phyloP scores from a whole-genome alignment of 2,329 filamentous ascomycete species.

The Fusarium penzigii region DNA sequence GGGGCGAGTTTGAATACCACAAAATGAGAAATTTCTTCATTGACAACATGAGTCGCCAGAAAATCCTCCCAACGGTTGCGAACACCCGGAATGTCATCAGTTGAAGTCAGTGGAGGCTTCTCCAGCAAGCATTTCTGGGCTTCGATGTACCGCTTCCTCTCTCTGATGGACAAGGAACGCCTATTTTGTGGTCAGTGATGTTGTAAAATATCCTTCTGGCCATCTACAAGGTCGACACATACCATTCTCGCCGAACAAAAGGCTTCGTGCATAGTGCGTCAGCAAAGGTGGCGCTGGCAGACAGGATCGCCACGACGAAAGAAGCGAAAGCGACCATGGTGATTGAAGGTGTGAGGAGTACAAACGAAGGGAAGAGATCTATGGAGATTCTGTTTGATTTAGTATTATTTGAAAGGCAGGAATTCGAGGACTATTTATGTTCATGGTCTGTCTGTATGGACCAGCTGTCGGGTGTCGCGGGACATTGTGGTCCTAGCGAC shows the following conservation, averaged over 20 bases:
- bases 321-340: constrained; percentile 11
- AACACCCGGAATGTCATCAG: constrained; percentile 8
- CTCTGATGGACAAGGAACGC: constrained; percentile 7
- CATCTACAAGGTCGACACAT: background rate
- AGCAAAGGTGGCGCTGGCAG: constrained; percentile 3
- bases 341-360: too few relatives aligned
- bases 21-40: constrained; percentile 15
- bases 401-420: too few relatives aligned
- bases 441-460: too few relatives aligned
- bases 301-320: constrained; percentile 6
- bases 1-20: constrained; percentile 2
- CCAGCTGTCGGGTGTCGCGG: too few relatives aligned
- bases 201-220: background rate
- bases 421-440: too few relatives aligned
- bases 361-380: too few relatives aligned
- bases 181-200: too few relatives aligned
- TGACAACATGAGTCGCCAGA: constrained; percentile 17
- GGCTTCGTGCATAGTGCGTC: constrained; percentile 10
- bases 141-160: constrained; percentile 18
- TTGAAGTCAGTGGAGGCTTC: constrained; percentile 5
- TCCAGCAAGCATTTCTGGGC: constrained; percentile 22
- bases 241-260: constrained; percentile 14
- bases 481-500: too few relatives aligned
- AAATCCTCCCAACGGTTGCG: constrained; percentile 19
- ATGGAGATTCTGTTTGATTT: too few relatives aligned